Conservation (phyloP, 2,329 filamentous ascomycete genomes). For the Pyricularia grisea region DNA sequence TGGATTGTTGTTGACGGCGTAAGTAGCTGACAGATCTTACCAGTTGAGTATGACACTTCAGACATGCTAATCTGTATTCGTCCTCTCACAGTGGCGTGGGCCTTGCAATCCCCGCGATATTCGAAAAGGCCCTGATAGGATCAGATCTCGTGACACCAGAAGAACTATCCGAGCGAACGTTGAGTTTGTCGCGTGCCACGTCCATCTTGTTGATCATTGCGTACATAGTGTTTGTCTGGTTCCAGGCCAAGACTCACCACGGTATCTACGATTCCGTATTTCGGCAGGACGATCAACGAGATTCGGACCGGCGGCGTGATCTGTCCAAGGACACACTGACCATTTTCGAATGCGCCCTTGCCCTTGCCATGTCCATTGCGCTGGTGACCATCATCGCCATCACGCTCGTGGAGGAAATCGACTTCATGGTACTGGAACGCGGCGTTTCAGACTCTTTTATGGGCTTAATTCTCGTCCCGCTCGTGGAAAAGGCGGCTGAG, state of each 20-base stretch:
- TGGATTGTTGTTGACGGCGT: conserved; percentile 68
- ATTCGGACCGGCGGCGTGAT: conserved; percentile 55
- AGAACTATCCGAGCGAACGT: conserved; percentile 40
- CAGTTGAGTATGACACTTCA: background rate
- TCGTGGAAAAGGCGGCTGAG: conserved; percentile 81
- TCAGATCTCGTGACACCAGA: conserved; percentile 14
- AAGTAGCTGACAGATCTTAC: conserved; percentile 29
- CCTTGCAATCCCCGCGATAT: conserved; percentile 44
- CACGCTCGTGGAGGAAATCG: conserved; percentile 64
- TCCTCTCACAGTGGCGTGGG: conserved; percentile 30
- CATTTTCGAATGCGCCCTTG: conserved; percentile 60
- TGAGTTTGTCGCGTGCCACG: conserved; percentile 61
- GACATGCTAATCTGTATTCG: background rate
- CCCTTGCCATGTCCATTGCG: conserved; percentile 52
- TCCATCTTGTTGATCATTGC: conserved; percentile 62
- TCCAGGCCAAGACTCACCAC: conserved; percentile 70
- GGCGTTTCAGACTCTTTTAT: conserved; percentile 43
- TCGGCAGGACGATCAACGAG: conserved; percentile 57
- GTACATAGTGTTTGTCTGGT: conserved; percentile 58
- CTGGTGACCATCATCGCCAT: conserved; percentile 68
- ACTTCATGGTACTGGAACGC: conserved; percentile 38
- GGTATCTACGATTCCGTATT: conserved; percentile 68
- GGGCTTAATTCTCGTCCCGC: conserved; percentile 67
- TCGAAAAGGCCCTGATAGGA: conserved; percentile 35
- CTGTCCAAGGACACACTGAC: conserved; percentile 59